These are phyloP conservation scores for Phaseolus coccineus DNA, from an alignment of 331 rosid species.

Conservation along the genomic window DNA sequence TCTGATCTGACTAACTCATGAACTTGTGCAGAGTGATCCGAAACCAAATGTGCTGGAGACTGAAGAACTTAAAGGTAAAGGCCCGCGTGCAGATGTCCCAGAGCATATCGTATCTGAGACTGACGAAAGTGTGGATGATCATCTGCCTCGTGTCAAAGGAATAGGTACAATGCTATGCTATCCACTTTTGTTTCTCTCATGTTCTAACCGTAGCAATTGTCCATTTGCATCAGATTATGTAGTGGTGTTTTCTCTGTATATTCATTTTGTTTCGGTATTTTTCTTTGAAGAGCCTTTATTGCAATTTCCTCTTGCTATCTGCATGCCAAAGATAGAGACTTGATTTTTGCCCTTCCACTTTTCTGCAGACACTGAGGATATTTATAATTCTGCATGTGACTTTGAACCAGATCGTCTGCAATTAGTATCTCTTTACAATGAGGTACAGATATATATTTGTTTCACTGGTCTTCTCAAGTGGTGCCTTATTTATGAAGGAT, in stretches of 20 bases:
- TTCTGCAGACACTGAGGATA: constrained; percentile 69
- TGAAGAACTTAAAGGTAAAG: constrained; percentile 53
- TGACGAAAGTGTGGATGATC: constrained; percentile 57
- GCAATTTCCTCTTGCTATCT: background rate
- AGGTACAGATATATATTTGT: constrained; percentile 54
- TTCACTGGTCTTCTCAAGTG: background rate
- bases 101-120: constrained; percentile 42
- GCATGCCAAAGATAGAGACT: background rate
- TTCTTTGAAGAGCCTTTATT: background rate
- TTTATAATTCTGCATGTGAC: constrained; percentile 57
- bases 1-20: constrained; percentile 32
- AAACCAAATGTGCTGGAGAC: constrained; percentile 55
- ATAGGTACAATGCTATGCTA: constrained; percentile 53
- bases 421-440: constrained; percentile 73
- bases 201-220: constrained; percentile 16
- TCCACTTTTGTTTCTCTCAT: constrained; percentile 4
- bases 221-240: background rate
- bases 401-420: constrained; percentile 63
- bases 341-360: constrained; percentile 20
- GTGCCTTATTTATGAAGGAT: constrained; percentile 7
- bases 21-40: constrained; percentile 64
- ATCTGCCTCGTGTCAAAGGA: constrained; percentile 61
- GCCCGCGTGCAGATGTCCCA: constrained; percentile 33
- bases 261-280: background rate
- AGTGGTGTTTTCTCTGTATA: constrained; percentile 8